These are phyloP conservation scores for Tanacetum coccineum DNA, from an alignment of 129 eudicot species.

Conservation along the genomic window DNA sequence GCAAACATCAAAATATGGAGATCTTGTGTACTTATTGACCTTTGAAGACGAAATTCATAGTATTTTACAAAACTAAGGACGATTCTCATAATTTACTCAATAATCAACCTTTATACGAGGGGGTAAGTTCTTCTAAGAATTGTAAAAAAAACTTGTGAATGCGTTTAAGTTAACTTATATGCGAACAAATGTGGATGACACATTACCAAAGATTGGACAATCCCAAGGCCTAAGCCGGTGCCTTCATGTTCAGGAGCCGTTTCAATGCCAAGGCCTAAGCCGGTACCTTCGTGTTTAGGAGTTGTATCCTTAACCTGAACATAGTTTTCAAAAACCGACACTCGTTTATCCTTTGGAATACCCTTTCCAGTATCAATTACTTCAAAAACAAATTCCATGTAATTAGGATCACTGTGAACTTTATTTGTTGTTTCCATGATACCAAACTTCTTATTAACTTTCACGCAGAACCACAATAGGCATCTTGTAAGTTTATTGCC, in stretches of 20 bases:
- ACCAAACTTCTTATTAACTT: constrained; percentile 8
- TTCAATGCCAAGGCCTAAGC: constrained; percentile 27
- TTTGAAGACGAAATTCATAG: too few relatives aligned
- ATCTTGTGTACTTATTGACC: too few relatives aligned
- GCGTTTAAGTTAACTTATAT: too few relatives aligned
- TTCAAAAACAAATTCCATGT: constrained; percentile 69
- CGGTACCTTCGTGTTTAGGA: constrained; percentile 53
- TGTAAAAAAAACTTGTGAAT: too few relatives aligned
- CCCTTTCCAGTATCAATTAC: constrained; percentile 83
- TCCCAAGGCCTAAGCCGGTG: constrained; percentile 83
- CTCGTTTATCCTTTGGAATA: constrained; percentile 74
- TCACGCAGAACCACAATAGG: too few relatives aligned
- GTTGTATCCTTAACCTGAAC: constrained; percentile 68
- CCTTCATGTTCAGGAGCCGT: constrained; percentile 46
- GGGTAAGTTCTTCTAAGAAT: too few relatives aligned
- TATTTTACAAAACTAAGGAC: too few relatives aligned
- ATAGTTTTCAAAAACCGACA: constrained; percentile 64
- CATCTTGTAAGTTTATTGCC: too few relatives aligned
- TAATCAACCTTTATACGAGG: too few relatives aligned
- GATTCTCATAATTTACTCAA: too few relatives aligned
- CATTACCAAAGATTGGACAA: constrained; percentile 79
- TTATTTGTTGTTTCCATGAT: constrained; percentile 17
- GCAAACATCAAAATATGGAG: too few relatives aligned
- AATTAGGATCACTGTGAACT: constrained; percentile 34
- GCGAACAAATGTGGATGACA: neutral